Base-by-base conservation (phyloP, 1,284 basidiomycete genomes). In the Ustilago cynodontis region DNA sequence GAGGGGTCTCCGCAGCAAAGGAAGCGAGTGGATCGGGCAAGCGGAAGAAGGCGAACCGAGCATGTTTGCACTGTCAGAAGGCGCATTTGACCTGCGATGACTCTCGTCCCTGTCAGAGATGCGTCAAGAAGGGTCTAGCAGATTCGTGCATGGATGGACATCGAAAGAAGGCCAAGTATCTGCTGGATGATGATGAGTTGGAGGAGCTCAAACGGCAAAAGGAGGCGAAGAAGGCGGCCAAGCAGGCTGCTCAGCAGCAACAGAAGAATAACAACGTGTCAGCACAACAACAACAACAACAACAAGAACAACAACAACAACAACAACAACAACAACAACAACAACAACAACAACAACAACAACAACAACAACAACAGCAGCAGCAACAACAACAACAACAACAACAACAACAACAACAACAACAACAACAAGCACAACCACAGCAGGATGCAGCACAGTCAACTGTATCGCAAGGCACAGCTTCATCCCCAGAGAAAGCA, bases 11-110 rank as follows among this genome's bases (percentile, higher is more conserved):
- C 3, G 13, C 55, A 11, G 33, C 60, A 2, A 74, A 74, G 22
- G 65, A 71, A 5, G 39, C 55, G 3, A 24, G 24, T 26, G 47
- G 59, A 14, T 63, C 60, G 13, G 53, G 67, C 43, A 80, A 80
- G 61, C 65, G 82, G 35, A 94, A 94, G 89, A 94, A 95, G 87
- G 94, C 94, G 0, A 93, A 91, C 81, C 90, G 94, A 50, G 96
- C 96, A 37, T 99, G 96, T 85, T 91, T 93, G 70, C 93, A 94
- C 75, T 99, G 96, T 87, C 96, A 98, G 87, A 90, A 89, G 82
- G 94, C 94, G 1, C 96, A 99, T 87, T 88, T 99, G 80, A 99
- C 96, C 9, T 99, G 96, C 86, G 95, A 99, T 86, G 96, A 98
- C 84, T 91, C 78, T n/a, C 92, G 96, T 63, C 96, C 96, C 28